phyloP scores from a whole-genome alignment of 805 yeast genomes.

The Wickerhamiella hasegawae region DNA sequence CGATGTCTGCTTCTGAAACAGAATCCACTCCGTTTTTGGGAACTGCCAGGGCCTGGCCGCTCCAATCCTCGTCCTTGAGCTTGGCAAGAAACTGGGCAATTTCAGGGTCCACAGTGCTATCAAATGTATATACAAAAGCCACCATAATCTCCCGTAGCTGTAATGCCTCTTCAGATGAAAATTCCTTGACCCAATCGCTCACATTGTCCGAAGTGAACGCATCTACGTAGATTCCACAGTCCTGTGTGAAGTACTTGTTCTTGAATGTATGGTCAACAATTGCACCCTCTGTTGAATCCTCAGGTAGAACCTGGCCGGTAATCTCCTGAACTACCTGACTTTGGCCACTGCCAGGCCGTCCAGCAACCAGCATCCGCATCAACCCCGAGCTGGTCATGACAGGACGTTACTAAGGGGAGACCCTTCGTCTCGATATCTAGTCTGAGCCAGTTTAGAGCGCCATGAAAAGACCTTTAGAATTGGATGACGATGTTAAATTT shows the following conservation, averaged over 20 bases:
- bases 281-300: slow-evolving; percentile 14
- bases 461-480: slow-evolving; percentile 6
- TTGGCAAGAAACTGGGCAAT: slow-evolving; percentile 11
- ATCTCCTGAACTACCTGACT: slow-evolving; percentile 19
- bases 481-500: slow-evolving; percentile 40
- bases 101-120: slow-evolving; percentile 3
- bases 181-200: slow-evolving; percentile 20
- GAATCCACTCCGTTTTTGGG: slow-evolving; percentile 7
- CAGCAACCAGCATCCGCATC: slow-evolving; percentile 20
- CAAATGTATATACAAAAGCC: slow-evolving; percentile 19
- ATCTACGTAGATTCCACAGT: slow-evolving; percentile 23
- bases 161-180: slow-evolving; percentile 20
- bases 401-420: neutral
- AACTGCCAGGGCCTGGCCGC: slow-evolving; percentile 17
- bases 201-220: slow-evolving; percentile 14
- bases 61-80: slow-evolving; percentile 15
- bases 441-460: too few relatives aligned
- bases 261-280: slow-evolving; percentile 14
- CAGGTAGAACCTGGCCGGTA: slow-evolving; percentile 16
- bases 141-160: slow-evolving; percentile 24
- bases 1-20: slow-evolving; percentile 5
- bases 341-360: slow-evolving; percentile 22
- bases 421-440: too few relatives aligned
- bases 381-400: too few relatives aligned
- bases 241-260: slow-evolving; percentile 23